Evolutionary conservation across 1,284 basidiomycete species (phyloP), one percentile per base, ranked within the genome.

Genomic region (Cryptococcus depauperatus): DNA sequence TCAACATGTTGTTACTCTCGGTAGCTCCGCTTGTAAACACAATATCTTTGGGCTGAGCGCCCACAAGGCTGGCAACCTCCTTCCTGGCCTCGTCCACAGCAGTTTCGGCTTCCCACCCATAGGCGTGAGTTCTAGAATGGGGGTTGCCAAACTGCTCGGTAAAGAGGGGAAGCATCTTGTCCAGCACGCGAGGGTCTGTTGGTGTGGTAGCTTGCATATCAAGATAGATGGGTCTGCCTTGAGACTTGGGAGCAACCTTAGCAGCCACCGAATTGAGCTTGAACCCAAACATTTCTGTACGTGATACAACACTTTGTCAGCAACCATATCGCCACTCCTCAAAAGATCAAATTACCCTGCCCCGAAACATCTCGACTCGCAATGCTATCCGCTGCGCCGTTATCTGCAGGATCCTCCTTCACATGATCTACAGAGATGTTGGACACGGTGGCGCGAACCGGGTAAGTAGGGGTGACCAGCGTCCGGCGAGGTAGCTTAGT

Each of bases 191-290:
- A 25, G 95, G 95, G 68, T 99, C 95, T 51, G 96, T 82, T 16
- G 95, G 95, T 5, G 95, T 97, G 3, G 95, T 99, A 5, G 95
- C 91, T 84, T 92, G 89, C 84, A 91, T 86, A 71, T 96, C 91
- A 38, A 96, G 79, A 72, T 96, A 96, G 57, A 96, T 93, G 19
- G 91, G 90, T 38, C 89, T 77, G 37, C 79, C 78, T 68, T 82
- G 82, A 47, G 77, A 77, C 49, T 77, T 76, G 39, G 79, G 59
- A 16, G 77, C 75, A 37, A 79, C 79, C 41, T 66, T 67, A 47
- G 74, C 76, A 28, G 80, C 78, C 39, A 79, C 58, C 1, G 61
- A 74, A 57, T 83, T 83, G 18, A 92, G 74, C 69, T 88, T 89
- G 72, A 92, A 92, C 6, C 88, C 88, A 48, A 89, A 79, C 83